phyloP scores from a whole-genome alignment of 495 filamentous ascomycete species.

The Aspergillus avenaceus region DNA sequence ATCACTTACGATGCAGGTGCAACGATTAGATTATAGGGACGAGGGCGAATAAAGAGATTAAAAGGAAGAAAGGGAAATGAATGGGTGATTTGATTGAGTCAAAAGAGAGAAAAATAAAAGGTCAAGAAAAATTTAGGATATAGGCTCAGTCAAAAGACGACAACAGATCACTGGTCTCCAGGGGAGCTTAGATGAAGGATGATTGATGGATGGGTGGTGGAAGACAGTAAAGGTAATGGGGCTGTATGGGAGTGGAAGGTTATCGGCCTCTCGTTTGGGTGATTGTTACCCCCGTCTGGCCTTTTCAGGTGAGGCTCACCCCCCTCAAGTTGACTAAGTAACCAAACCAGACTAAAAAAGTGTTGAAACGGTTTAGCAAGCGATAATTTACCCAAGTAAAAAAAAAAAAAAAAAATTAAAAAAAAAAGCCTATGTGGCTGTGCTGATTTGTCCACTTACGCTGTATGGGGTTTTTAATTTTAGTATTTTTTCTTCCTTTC shows the following conservation, averaged over 20 bases:
- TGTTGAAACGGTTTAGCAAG: slow-evolving; percentile 11
- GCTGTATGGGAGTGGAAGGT: slow-evolving; percentile 6
- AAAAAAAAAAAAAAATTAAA: too few species aligned
- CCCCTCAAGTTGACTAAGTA: slow-evolving; percentile 9
- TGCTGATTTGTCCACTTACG: slow-evolving; percentile 3
- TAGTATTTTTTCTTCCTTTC: neutral
- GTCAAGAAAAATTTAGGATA: slow-evolving; percentile 17
- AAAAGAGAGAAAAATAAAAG: slow-evolving; percentile 15
- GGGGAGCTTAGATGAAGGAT: slow-evolving; percentile 12
- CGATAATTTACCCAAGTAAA: slow-evolving; percentile 6
- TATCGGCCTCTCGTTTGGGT: slow-evolving; percentile 12
- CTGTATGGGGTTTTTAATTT: too few species aligned
- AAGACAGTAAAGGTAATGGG: slow-evolving; percentile 7
- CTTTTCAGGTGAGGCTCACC: slow-evolving; percentile 12
- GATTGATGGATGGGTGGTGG: slow-evolving; percentile 28
- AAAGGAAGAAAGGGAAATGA: slow-evolving; percentile 1
- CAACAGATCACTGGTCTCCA: slow-evolving; percentile 7
- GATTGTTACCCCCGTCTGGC: slow-evolving; percentile 1
- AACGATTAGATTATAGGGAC: slow-evolving; percentile 21
- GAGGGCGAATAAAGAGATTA: slow-evolving; percentile 4
- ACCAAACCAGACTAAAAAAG: slow-evolving; percentile 14
- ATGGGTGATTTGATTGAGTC: slow-evolving; percentile 3
- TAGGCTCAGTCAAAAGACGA: slow-evolving; percentile 6
- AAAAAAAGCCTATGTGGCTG: slow-evolving; percentile 16
- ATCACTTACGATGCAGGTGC: slow-evolving; percentile 34